phyloP scores from a whole-genome alignment of 2,329 filamentous ascomycete genomes.

The Colletotrichum tabaci region DNA sequence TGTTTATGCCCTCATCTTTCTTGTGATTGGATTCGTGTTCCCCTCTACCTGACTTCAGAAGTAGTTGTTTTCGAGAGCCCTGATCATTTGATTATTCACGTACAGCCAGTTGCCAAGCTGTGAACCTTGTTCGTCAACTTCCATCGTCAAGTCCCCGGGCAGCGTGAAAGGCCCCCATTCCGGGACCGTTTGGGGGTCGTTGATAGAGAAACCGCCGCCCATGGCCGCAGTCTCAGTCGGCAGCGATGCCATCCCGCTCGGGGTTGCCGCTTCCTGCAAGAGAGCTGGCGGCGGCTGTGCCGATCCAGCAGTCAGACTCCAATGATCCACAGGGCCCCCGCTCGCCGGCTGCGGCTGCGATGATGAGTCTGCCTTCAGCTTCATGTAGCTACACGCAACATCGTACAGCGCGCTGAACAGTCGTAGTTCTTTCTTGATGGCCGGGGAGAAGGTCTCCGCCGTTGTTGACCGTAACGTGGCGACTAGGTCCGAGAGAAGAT shows the following conservation, averaged over 20 bases:
- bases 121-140: constrained; percentile 39
- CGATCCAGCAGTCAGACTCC: neutral
- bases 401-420: no score
- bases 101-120: constrained; percentile 44
- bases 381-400: no score
- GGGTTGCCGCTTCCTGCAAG: neutral
- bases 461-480: constrained; percentile 38
- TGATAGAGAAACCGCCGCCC: neutral
- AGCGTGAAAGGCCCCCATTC: neutral
- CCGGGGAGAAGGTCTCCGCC: constrained; percentile 6
- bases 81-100: constrained; percentile 43
- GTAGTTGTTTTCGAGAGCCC: constrained; percentile 42
- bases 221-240: neutral
- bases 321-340: neutral
- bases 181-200: neutral
- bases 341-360: neutral
- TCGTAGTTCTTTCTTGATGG: constrained; percentile 23
- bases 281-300: neutral
- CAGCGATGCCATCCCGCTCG: neutral
- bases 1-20: no score
- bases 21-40: no score
- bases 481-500: constrained; percentile 43
- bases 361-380: constrained; percentile 34
- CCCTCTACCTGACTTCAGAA: neutral
- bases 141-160: constrained; percentile 34